Evolutionary conservation across 2,329 filamentous ascomycete genomes (phyloP).

Genomic region (Trichoderma guizhouense): DNA sequence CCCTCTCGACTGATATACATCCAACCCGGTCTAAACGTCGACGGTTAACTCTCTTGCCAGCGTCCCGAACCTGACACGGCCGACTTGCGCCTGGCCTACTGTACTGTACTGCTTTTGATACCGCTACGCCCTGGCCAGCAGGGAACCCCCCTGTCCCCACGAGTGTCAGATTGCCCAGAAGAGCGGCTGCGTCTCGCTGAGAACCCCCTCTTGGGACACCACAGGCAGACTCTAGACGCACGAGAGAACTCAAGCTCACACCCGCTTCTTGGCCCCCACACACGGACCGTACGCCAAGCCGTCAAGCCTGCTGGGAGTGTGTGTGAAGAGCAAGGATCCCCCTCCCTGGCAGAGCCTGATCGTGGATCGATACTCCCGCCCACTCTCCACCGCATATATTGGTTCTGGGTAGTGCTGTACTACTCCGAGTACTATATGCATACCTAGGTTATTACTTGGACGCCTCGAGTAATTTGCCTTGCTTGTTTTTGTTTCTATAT

Average conservation of each 20-base stretch:
- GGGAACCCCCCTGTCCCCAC: background rate
- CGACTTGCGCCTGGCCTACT: background rate
- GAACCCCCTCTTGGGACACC: conserved; percentile 4
- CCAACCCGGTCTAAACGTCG: background rate
- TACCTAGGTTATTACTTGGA: conserved; percentile 8
- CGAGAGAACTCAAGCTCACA: background rate
- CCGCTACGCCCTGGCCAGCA: background rate
- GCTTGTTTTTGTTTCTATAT: conserved; percentile 3
- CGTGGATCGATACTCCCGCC: conserved; percentile 11
- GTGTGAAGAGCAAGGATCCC: conserved; percentile 6
- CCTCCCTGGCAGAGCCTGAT: conserved; percentile 9
- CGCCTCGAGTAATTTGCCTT: background rate
- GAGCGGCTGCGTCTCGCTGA: conserved; percentile 4
- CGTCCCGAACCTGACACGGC: background rate
- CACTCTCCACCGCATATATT: conserved; percentile 16
- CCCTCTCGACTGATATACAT: no score
- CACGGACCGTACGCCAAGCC: conserved; percentile 17
- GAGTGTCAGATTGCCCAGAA: conserved; percentile 11
- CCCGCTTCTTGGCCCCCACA: conserved; percentile 15
- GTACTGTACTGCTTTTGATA: background rate
- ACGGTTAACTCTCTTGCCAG: background rate
- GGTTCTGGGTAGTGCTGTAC: background rate
- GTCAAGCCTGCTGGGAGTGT: conserved; percentile 3
- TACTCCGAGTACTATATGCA: background rate
- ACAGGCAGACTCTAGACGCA: background rate